Evolutionary conservation across 495 filamentous ascomycete genomes (phyloP).

Genomic region (Chaetomidium leptoderma): DNA sequence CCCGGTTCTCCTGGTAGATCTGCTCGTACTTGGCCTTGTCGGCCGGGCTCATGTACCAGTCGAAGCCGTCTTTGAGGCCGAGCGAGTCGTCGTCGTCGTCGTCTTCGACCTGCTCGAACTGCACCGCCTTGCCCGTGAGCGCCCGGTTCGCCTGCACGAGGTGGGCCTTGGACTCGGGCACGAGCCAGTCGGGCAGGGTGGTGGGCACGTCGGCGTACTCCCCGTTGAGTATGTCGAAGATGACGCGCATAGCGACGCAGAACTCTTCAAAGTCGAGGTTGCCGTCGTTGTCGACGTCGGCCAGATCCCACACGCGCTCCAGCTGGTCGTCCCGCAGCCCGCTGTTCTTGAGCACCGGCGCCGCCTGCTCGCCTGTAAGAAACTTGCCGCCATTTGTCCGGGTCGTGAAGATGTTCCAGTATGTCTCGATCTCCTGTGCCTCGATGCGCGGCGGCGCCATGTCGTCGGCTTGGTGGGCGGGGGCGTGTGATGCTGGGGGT

Average conservation of each 20-base stretch:
- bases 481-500: not conserved
- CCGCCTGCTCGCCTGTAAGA: constrained; percentile 86
- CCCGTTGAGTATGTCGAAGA: constrained; percentile 95
- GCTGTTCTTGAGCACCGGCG: constrained; percentile 92
- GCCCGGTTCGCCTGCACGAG: constrained; percentile 86
- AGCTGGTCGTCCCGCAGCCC: constrained; percentile 90
- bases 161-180: constrained; percentile 94
- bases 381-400: constrained; percentile 76
- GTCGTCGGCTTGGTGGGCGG: constrained; percentile 17
- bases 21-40: constrained; percentile 92
- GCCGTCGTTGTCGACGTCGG: constrained; percentile 94
- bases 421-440: constrained; percentile 91
- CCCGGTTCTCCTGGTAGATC: constrained; percentile 86
- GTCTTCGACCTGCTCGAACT: constrained; percentile 73
- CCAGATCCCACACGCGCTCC: constrained; percentile 94
- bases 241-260: constrained; percentile 95
- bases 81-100: constrained; percentile 74
- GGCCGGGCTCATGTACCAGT: constrained; percentile 95
- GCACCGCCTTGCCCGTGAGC: constrained; percentile 64
- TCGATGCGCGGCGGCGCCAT: constrained; percentile 85
- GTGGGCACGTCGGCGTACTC: constrained; percentile 82
- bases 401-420: constrained; percentile 97
- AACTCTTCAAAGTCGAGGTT: constrained; percentile 99
- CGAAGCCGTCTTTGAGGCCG: constrained; percentile 91
- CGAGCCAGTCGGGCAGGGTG: constrained; percentile 86